These are phyloP conservation scores for Irpex lacteus DNA, from an alignment of 1,284 basidiomycete species.

Conservation along the genomic window DNA sequence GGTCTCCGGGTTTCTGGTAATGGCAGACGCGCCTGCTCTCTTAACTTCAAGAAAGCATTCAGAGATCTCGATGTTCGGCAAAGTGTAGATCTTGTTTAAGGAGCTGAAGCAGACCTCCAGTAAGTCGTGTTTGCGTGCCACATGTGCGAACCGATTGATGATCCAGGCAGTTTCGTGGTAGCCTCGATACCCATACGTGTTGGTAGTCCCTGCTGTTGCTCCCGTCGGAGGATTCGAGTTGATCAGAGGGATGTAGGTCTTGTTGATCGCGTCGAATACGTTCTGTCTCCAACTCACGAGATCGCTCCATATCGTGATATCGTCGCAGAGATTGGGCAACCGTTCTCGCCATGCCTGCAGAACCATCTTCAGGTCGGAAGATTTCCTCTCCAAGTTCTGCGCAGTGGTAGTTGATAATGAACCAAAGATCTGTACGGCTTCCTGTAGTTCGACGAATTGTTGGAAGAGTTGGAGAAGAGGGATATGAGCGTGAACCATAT, in stretches of 20 bases:
- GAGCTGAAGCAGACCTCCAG: slow-evolving; percentile 95
- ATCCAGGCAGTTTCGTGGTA: slow-evolving; percentile 99
- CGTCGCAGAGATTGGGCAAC: slow-evolving; percentile 94
- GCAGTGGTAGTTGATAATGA: slow-evolving; percentile 87
- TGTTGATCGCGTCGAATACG: slow-evolving; percentile 91
- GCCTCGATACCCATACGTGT: slow-evolving; percentile 95
- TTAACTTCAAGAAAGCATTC: slow-evolving; percentile 98
- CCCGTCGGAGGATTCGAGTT: slow-evolving; percentile 46
- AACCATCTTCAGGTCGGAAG: slow-evolving; percentile 93
- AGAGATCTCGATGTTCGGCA: slow-evolving; percentile 99
- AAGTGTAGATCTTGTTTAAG: slow-evolving; percentile 96
- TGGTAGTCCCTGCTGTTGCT: slow-evolving; percentile 54
- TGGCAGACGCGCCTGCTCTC: slow-evolving; percentile 99
- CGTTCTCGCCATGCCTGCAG: slow-evolving; percentile 97
- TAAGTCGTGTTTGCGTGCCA: slow-evolving; percentile 95
- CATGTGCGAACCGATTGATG: slow-evolving; percentile 99
- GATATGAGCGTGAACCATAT: slow-evolving; percentile 90
- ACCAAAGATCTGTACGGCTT: slow-evolving; percentile 94
- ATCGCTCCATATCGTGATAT: slow-evolving; percentile 99
- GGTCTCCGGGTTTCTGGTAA: slow-evolving; percentile 93
- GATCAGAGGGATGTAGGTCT: slow-evolving; percentile 93
- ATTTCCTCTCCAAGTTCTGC: slow-evolving; percentile 92
- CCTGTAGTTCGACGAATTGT: slow-evolving; percentile 97
- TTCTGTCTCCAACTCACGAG: slow-evolving; percentile 98
- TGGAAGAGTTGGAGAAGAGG: slow-evolving; percentile 98